Conservation (phyloP, 208 protist genomes). For the Leishmania martiniquensis region DNA sequence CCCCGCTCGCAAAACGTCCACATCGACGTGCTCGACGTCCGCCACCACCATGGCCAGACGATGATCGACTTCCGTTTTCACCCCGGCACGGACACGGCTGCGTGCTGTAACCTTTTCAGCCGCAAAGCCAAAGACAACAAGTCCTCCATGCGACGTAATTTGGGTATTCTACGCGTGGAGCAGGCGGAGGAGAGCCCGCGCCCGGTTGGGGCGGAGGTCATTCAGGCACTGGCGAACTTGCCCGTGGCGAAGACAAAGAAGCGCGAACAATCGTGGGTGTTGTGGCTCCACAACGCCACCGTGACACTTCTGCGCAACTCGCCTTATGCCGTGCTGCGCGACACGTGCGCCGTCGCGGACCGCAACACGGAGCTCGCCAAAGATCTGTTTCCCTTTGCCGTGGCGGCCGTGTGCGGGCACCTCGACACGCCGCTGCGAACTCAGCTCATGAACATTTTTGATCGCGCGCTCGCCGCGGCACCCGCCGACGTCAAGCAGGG, state of each 20-base stretch:
- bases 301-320: conserved; percentile 76
- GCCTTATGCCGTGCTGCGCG: conserved; percentile 79
- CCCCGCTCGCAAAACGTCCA: conserved; percentile 47
- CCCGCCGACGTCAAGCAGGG: conserved; percentile 83
- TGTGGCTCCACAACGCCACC: conserved; percentile 85
- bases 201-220: conserved; percentile 47
- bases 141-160: conserved; percentile 79
- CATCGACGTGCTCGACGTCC: conserved; percentile 67
- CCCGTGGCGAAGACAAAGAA: conserved; percentile 80
- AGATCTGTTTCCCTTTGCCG: conserved; percentile 88
- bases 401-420: conserved; percentile 64
- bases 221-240: conserved; percentile 66
- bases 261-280: conserved; percentile 91
- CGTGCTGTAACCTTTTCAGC: conserved; percentile 79
- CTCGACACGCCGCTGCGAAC: conserved; percentile 39
- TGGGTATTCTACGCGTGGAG: conserved; percentile 84
- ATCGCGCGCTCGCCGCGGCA: conserved; percentile 56
- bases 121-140: conserved; percentile 79
- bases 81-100: conserved; percentile 41
- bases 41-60: conserved; percentile 70
- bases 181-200: conserved; percentile 55
- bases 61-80: conserved; percentile 78
- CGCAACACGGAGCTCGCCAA: conserved; percentile 78
- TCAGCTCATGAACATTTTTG: conserved; percentile 78
- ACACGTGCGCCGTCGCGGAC: conserved; percentile 48